These are phyloP conservation scores for Vaccinium macrocarpon DNA, from an alignment of 148 eudicot genomes.

Conservation along the genomic window DNA sequence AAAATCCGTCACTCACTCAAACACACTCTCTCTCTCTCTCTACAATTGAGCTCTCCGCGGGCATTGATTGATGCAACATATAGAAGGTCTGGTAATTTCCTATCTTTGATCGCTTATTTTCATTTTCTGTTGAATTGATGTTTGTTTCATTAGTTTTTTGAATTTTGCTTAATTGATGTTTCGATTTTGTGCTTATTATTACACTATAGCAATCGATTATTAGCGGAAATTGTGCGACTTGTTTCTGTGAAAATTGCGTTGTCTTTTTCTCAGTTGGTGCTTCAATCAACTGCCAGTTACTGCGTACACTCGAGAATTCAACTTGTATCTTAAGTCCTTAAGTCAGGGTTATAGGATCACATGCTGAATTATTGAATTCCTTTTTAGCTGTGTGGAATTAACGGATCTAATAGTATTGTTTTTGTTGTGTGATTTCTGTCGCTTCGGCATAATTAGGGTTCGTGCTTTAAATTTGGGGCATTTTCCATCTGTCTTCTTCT, in stretches of 20 bases:
- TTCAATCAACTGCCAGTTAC: constrained; percentile 9
- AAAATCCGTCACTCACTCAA: neutral
- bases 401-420: neutral
- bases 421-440: neutral
- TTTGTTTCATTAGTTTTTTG: neutral
- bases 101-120: neutral
- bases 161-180: neutral
- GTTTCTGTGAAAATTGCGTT: neutral
- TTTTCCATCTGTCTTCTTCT: neutral
- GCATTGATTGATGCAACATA: neutral
- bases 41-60: neutral
- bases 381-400: neutral
- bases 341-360: neutral
- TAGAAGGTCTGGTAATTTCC: constrained; percentile 1
- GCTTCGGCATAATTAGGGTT: neutral
- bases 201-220: neutral
- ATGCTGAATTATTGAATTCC: neutral
- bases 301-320: neutral
- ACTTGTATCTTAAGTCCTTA: neutral
- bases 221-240: neutral
- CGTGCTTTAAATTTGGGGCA: neutral
- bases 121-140: neutral
- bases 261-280: neutral
- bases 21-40: neutral
- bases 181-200: neutral